These are phyloP conservation scores for Gloeopeniophorella convolvens DNA, from an alignment of 768 basidiomycete species.

Conservation along the genomic window DNA sequence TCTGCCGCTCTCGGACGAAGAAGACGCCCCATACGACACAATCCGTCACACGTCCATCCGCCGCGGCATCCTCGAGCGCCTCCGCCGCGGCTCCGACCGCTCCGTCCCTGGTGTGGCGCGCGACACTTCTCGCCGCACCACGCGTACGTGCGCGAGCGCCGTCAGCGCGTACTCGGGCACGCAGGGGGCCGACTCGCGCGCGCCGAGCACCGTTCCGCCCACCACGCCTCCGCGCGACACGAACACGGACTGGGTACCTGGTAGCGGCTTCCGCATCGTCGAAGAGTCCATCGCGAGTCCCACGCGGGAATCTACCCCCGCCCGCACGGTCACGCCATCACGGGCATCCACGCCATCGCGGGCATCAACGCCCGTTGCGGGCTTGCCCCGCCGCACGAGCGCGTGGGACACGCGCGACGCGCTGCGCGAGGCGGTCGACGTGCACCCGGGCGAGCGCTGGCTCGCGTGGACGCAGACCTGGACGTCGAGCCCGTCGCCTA, in stretches of 20 bases:
- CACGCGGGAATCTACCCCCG: background rate
- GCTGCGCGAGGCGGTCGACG: slow-evolving; percentile 21
- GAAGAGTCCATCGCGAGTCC: slow-evolving; percentile 26
- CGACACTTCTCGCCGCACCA: slow-evolving; percentile 11
- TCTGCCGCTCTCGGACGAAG: slow-evolving; percentile 20
- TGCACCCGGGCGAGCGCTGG: slow-evolving; percentile 14
- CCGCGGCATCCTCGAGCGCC: slow-evolving; percentile 41
- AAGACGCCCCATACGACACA: slow-evolving; percentile 36
- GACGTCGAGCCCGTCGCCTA: slow-evolving; percentile 18
- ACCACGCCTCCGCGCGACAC: background rate
- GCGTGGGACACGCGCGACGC: slow-evolving; percentile 17
- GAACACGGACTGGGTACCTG: slow-evolving; percentile 17
- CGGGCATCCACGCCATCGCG: background rate
- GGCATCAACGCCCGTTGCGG: background rate
- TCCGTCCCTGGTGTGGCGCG: slow-evolving; percentile 19
- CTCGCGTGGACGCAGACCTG: slow-evolving; percentile 22
- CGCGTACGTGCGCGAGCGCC: slow-evolving; percentile 9
- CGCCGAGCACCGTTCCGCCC: background rate
- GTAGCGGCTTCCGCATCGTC: slow-evolving; percentile 40
- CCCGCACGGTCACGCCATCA: background rate
- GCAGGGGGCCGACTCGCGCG: background rate
- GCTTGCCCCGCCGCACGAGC: slow-evolving; percentile 15
- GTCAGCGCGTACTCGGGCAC: slow-evolving; percentile 18
- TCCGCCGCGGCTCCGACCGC: slow-evolving; percentile 27
- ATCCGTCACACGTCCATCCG: slow-evolving; percentile 47